phyloP scores from a whole-genome alignment of 192 early-diverging fungal species.

The Linnemannia zychae region DNA sequence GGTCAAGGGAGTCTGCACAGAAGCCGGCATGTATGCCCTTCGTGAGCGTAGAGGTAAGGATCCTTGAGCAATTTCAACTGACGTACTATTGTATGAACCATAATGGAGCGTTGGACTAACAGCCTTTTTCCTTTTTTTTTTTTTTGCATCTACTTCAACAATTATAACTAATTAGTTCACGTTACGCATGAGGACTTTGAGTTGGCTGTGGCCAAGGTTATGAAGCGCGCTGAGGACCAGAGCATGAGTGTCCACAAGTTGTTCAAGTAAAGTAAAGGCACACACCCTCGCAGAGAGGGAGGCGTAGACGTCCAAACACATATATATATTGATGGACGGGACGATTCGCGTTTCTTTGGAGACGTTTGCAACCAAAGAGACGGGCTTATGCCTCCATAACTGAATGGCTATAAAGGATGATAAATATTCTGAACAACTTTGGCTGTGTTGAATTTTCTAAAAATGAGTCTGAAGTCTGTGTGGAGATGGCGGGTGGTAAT shows the following conservation, averaged over 20 bases:
- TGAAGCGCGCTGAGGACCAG: conserved; percentile 98
- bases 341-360: not conserved
- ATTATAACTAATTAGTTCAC: conserved; percentile 73
- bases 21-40: conserved; percentile 92
- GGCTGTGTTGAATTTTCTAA: too few species aligned
- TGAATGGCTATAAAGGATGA: conserved; percentile 4
- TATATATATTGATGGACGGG: not conserved
- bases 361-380: too few species aligned
- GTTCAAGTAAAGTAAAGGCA: conserved; percentile 81
- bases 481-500: too few species aligned
- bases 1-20: conserved; percentile 91
- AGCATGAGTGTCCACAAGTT: conserved; percentile 98
- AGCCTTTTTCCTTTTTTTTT: not conserved
- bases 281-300: too few species aligned
- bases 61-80: too few species aligned
- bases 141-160: too few species aligned
- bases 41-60: conserved; percentile 84
- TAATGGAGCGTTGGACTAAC: not conserved
- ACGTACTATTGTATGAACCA: too few species aligned
- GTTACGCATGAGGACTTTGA: conserved; percentile 99
- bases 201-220: conserved; percentile 98
- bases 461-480: too few species aligned
- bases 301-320: too few species aligned
- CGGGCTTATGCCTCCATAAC: not conserved
- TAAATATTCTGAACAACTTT: not conserved